phyloP scores from a whole-genome alignment of 1,284 basidiomycete genomes.

The Paramarasmius palmivorus region DNA sequence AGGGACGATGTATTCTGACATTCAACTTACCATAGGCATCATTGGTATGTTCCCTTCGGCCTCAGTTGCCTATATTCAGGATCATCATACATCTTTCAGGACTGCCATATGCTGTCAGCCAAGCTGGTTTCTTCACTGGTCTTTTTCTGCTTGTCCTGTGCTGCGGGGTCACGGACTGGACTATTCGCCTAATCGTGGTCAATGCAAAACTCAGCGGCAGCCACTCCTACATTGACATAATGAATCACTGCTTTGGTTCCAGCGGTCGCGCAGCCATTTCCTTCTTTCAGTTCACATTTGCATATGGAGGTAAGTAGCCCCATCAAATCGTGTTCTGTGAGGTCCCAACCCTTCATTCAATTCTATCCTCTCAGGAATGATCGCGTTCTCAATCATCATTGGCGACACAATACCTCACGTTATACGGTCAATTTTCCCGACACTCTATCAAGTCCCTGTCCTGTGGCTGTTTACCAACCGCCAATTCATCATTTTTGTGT shows the following conservation, averaged over 20 bases:
- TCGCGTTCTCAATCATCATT: constrained; percentile 93
- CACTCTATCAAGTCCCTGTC: constrained; percentile 67
- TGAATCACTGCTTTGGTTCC: constrained; percentile 92
- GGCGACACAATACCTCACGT: constrained; percentile 97
- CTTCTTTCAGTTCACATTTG: constrained; percentile 97
- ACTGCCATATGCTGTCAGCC: constrained; percentile 88
- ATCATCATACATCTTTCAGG: constrained; percentile 44
- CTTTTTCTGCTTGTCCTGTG: constrained; percentile 79
- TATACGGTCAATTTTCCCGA: constrained; percentile 84
- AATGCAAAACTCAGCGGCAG: constrained; percentile 96
- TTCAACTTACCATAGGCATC: constrained; percentile 54
- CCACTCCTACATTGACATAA: constrained; percentile 94
- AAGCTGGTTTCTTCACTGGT: constrained; percentile 92
- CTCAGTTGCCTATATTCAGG: not conserved
- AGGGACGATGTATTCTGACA: constrained; percentile 14
- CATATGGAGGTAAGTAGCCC: constrained; percentile 80
- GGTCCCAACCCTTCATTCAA: constrained; percentile 7
- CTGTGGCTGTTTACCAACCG: constrained; percentile 82
- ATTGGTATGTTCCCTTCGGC: constrained; percentile 59
- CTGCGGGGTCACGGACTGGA: constrained; percentile 94
- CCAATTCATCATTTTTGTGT: constrained; percentile 84
- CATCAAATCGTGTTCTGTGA: not conserved
- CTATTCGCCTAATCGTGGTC: constrained; percentile 91
- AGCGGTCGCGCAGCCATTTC: constrained; percentile 90
- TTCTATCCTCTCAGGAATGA: constrained; percentile 68